Conservation (phyloP, 768 basidiomycete genomes). For the Suillus tomentosus region DNA sequence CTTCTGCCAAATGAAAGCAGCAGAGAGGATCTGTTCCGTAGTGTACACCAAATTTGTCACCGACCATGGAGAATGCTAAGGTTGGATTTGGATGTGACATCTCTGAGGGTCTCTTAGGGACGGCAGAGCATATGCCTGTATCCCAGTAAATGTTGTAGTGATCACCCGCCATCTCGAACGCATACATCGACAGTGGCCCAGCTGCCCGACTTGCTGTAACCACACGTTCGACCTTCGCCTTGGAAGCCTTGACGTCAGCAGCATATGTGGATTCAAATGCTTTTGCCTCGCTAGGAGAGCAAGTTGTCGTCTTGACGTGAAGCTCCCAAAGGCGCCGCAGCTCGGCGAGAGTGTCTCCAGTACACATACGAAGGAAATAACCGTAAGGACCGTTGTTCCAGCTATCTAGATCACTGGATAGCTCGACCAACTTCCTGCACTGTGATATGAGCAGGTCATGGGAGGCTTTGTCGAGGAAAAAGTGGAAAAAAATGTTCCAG, state of each 20-base stretch:
- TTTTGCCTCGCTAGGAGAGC: conserved; percentile 15
- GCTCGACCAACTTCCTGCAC: conserved; percentile 25
- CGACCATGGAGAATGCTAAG: conserved; percentile 27
- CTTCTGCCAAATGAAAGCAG: conserved; percentile 36
- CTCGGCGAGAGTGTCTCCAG: conserved; percentile 25
- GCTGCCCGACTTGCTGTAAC: conserved; percentile 28
- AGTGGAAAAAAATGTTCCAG: conserved; percentile 37
- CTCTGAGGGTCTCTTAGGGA: conserved; percentile 16
- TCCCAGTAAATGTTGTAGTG: conserved; percentile 32
- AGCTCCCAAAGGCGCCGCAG: conserved; percentile 26
- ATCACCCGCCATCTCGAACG: conserved; percentile 8
- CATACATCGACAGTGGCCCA: conserved; percentile 25
- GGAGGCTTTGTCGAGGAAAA: conserved; percentile 27
- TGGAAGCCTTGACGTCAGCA: conserved; percentile 24
- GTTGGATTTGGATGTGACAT: conserved; percentile 31
- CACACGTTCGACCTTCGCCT: not conserved
- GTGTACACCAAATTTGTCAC: conserved; percentile 29
- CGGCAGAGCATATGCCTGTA: conserved; percentile 28
- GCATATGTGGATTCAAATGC: conserved; percentile 21
- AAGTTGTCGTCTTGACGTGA: conserved; percentile 19
- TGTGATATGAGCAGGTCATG: conserved; percentile 29
- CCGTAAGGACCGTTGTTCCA: conserved; percentile 33
- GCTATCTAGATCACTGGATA: conserved; percentile 20
- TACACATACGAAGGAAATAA: conserved; percentile 26
- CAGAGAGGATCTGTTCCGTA: conserved; percentile 32